Evolutionary conservation across 23 red algal species (phyloP), one percentile per base, ranked within the genome.

Genomic region (Gracilariopsis chorda): DNA sequence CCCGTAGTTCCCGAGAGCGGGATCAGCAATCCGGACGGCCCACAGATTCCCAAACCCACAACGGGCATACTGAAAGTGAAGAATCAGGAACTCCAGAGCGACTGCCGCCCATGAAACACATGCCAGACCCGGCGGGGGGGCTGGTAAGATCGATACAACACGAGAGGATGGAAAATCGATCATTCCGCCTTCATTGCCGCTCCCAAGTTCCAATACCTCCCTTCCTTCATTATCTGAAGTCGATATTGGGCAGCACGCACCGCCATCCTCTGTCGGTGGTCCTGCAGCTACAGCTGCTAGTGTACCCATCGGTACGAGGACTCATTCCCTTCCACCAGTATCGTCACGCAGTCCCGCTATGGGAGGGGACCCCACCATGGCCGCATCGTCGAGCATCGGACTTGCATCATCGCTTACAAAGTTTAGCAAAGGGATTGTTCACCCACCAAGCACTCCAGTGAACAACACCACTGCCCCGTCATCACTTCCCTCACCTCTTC

Each of bases 401-500:
- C 24, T 32, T 21, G 40, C 84, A 24, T 88, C 84, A 56, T 88
- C 84, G 7, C 11, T 88, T 17, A 77, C 84, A 6, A 71, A 88
- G 48, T 88, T 88, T 77, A 48, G 84, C 11, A 88, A 77, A 35
- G 67, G 65, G 11, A 46, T 84, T 70, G 60, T 7, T 7, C 80
- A 62, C 16, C 28, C 59, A 2, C 84, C 84, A 34, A 7, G 20
- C 24, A 77, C 84, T 23, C 84, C 84, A n/a, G 65, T 63, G 6
- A 77, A 56, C 34, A 77, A 61, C 40, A 36, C 61, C 8, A 67
- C 60, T 59, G 67, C 53, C 39, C 67, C 84, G 9, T 56, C 84
- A 27, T 88, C 84, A 48, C 67, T 88, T 24, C 67, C 84, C 20
- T 77, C 84, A 1, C 84, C 84, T 36, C 70, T 88, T 46, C 60